phyloP scores from a whole-genome alignment of 1,284 basidiomycete genomes.

The Ceratobasidium sp. region DNA sequence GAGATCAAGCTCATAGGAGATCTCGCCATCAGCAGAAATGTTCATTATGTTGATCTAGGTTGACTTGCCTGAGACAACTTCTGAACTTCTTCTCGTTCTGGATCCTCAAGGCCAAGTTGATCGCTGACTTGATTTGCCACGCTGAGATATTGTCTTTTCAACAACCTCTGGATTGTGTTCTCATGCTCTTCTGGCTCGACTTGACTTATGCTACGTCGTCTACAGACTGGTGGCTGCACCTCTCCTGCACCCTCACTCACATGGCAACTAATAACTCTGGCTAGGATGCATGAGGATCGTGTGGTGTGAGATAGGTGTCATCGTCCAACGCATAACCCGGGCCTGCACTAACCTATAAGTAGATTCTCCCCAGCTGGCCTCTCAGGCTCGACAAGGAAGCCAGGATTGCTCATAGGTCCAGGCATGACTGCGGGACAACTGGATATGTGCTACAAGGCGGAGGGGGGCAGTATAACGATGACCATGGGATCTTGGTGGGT shows the following conservation, averaged over 20 bases:
- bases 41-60: neutral
- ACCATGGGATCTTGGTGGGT: neutral
- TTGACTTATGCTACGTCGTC: neutral
- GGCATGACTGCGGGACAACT: neutral
- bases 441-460: neutral
- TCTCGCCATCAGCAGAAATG: neutral
- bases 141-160: neutral
- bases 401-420: neutral
- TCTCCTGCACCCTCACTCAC: neutral
- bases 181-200: neutral
- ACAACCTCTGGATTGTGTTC: neutral
- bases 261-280: neutral
- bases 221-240: neutral
- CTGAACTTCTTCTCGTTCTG: neutral
- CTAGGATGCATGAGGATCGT: neutral
- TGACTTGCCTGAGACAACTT: neutral
- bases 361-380: neutral
- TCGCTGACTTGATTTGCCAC: neutral
- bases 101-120: neutral
- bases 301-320: neutral
- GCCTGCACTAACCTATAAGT: neutral
- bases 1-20: neutral
- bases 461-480: neutral
- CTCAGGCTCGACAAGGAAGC: neutral
- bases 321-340: neutral